These are phyloP conservation scores for Metarhizium guizhouense DNA, from an alignment of 2,329 filamentous ascomycete genomes.

Conservation along the genomic window DNA sequence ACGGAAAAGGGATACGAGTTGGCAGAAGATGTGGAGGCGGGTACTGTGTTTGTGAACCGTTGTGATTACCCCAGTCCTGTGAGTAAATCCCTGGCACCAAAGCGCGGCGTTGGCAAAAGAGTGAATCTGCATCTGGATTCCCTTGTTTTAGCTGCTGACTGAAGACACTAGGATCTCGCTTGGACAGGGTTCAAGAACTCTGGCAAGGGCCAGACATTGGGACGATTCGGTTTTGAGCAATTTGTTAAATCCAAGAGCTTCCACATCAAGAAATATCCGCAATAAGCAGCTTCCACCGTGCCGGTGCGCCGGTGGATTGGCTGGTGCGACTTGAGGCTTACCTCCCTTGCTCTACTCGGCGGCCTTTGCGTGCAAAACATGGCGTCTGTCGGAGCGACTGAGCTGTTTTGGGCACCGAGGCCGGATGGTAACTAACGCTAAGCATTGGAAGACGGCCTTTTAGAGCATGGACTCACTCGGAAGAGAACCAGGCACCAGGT, in stretches of 20 bases:
- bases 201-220: slow-evolving; percentile 82
- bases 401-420: neutral
- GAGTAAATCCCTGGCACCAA: slow-evolving; percentile 30
- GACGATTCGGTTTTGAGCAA: slow-evolving; percentile 85
- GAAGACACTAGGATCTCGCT: slow-evolving; percentile 61
- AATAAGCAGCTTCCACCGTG: slow-evolving; percentile 27
- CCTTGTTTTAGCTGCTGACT: slow-evolving; percentile 4
- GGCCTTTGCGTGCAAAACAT: neutral
- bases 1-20: slow-evolving; percentile 65
- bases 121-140: neutral
- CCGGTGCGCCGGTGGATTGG: neutral
- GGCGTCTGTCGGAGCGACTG: neutral
- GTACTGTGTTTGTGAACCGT: slow-evolving; percentile 92
- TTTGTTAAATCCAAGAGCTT: slow-evolving; percentile 96
- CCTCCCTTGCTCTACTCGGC: no score
- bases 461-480: neutral
- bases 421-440: neutral
- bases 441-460: neutral
- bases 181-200: slow-evolving; percentile 98
- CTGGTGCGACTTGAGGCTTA: neutral
- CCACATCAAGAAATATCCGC: slow-evolving; percentile 76
- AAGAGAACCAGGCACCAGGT: neutral
- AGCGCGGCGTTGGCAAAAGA: no score
- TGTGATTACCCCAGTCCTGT: slow-evolving; percentile 88
- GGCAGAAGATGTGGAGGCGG: slow-evolving; percentile 75